Evolutionary conservation across 1,284 basidiomycete genomes (phyloP).

Genomic region (Phlebopus sp.): DNA sequence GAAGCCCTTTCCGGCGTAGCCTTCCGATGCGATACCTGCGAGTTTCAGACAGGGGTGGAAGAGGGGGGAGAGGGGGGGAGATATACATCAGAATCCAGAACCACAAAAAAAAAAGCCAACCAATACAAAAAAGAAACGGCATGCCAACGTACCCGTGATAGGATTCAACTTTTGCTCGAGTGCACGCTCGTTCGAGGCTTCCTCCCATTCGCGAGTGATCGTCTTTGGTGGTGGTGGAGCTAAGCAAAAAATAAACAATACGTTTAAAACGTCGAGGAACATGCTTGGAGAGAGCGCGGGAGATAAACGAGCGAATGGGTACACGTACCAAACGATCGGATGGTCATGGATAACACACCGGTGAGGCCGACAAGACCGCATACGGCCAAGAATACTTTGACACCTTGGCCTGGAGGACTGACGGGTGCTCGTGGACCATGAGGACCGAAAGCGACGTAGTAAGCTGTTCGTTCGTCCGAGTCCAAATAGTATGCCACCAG

Average conservation of each 20-base stretch:
- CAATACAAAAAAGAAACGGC: too few species aligned
- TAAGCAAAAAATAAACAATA: conserved; percentile 35
- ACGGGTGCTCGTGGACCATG: conserved; percentile 90
- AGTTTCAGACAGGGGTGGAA: too few species aligned
- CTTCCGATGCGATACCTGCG: conserved; percentile 74
- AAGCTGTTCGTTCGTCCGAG: conserved; percentile 56
- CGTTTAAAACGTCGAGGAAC: too few species aligned
- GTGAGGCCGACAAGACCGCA: conserved; percentile 58
- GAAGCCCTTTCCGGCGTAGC: conserved; percentile 76
- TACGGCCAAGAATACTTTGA: conserved; percentile 70
- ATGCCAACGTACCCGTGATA: conserved; percentile 62
- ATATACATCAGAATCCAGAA: too few species aligned
- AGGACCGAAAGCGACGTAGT: conserved; percentile 96
- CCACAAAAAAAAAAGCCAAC: too few species aligned
- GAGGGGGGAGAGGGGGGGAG: too few species aligned
- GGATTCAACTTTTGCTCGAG: conserved; percentile 86
- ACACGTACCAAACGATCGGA: conserved; percentile 64
- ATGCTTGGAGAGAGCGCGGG: too few species aligned
- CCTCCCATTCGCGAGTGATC: conserved; percentile 91
- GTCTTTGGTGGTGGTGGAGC: conserved; percentile 78
- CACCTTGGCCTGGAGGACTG: conserved; percentile 67
- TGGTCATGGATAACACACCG: conserved; percentile 51
- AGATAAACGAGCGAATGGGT: too few species aligned
- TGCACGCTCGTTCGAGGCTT: conserved; percentile 83
- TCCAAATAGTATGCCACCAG: too few species aligned